A percentile compares a stretch with the other conserved stretches of the same genome.
Evolutionary conservation across 2,329 filamentous ascomycete genomes (phyloP).

Genomic region (Alternaria arborescens): DNA sequence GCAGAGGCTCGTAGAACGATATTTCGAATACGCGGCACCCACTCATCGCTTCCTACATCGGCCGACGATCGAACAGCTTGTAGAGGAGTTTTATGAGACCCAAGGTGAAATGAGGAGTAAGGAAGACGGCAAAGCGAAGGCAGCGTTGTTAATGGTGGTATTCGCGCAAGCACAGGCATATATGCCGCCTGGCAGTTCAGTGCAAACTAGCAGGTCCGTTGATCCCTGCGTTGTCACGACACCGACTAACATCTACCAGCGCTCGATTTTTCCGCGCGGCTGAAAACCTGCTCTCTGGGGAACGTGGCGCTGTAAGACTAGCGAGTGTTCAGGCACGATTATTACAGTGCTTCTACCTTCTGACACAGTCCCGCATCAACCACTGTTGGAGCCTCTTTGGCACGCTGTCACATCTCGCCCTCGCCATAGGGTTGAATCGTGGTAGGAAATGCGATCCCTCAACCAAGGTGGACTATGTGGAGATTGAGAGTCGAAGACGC

Average conservation of each 20-base stretch:
- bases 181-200: conserved; percentile 41
- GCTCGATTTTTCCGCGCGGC: conserved; percentile 56
- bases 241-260: conserved; percentile 20
- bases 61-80: conserved; percentile 58
- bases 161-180: conserved; percentile 62
- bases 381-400: conserved; percentile 70
- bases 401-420: conserved; percentile 62
- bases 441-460: conserved; percentile 45
- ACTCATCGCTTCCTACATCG: conserved; percentile 68
- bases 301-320: conserved; percentile 63
- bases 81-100: conserved; percentile 59
- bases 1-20: conserved; percentile 59
- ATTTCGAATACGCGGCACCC: conserved; percentile 68
- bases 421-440: conserved; percentile 57
- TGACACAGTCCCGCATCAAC: conserved; percentile 67
- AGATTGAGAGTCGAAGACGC: conserved; percentile 63
- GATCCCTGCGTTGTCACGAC: not conserved
- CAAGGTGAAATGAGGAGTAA: conserved; percentile 52
- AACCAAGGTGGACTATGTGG: conserved; percentile 55
- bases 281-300: conserved; percentile 57
- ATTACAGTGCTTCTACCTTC: conserved; percentile 66
- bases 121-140: conserved; percentile 54
- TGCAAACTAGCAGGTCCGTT: conserved; percentile 37
- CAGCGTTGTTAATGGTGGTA: conserved; percentile 61
- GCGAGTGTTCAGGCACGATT: conserved; percentile 67